phyloP scores from a whole-genome alignment of 2,329 filamentous ascomycete species.

The Monascus ruber region DNA sequence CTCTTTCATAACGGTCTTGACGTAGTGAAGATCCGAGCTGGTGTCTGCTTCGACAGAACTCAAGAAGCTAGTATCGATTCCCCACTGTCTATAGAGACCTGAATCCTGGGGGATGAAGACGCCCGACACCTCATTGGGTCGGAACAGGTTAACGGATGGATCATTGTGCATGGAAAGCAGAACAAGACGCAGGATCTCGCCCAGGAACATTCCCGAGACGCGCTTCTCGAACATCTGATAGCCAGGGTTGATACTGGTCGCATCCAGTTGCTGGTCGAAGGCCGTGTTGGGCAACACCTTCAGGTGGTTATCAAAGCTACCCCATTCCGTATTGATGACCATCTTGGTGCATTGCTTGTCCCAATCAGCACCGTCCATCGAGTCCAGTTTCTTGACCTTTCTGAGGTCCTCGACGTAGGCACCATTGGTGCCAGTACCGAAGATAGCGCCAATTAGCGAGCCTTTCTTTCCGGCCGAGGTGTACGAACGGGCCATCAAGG shows the following conservation, averaged over 20 bases:
- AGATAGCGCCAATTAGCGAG: conserved; percentile 89
- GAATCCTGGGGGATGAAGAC: conserved; percentile 57
- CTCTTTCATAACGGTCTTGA: conserved; percentile 67
- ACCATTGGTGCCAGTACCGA: conserved; percentile 93
- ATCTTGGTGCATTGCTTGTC: conserved; percentile 79
- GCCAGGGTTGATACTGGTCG: conserved; percentile 75
- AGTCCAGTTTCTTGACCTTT: conserved; percentile 66
- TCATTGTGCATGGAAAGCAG: conserved; percentile 62
- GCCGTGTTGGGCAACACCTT: conserved; percentile 75
- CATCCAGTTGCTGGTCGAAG: conserved; percentile 71
- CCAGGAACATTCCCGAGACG: conserved; percentile 95
- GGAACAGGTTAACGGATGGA: conserved; percentile 58
- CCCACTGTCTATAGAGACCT: conserved; percentile 68
- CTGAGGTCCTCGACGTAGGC: conserved; percentile 88
- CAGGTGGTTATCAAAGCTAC: conserved; percentile 90
- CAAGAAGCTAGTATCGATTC: conserved; percentile 80
- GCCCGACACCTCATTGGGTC: conserved; percentile 61
- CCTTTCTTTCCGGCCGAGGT: conserved; percentile 77
- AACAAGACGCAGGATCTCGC: conserved; percentile 76
- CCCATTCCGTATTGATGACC: conserved; percentile 98
- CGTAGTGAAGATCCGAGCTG: conserved; percentile 57
- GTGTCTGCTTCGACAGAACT: conserved; percentile 75
- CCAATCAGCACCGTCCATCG: conserved; percentile 46
- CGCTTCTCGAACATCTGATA: conserved; percentile 99
- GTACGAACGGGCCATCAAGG: conserved; percentile 94